Conservation (phyloP, 2,329 filamentous ascomycete species). For the Lachnellula cervina region DNA sequence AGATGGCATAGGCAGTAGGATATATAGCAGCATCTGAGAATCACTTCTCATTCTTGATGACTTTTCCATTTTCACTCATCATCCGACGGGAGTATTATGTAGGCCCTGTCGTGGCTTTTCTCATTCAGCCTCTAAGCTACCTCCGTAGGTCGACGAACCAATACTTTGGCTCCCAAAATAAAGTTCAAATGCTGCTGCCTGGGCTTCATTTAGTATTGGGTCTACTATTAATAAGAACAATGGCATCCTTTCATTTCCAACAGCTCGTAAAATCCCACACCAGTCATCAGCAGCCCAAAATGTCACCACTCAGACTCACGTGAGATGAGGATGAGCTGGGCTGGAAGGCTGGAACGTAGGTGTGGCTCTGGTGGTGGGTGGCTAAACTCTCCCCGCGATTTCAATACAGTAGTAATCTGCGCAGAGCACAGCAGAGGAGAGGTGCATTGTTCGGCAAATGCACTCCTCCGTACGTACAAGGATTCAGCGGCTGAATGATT, state of each 20-base stretch:
- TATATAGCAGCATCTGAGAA: neutral
- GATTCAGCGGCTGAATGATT: too few species aligned
- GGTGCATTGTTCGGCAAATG: too few species aligned
- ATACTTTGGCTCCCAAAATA: neutral
- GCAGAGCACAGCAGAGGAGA: too few species aligned
- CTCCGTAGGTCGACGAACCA: neutral
- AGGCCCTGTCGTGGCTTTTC: neutral
- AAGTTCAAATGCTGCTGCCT: neutral
- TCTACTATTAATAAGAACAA: neutral
- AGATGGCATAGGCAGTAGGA: neutral
- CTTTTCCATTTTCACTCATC: neutral
- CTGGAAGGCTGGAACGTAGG: too few species aligned
- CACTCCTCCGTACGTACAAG: too few species aligned
- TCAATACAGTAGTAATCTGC: too few species aligned
- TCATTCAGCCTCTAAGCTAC: neutral
- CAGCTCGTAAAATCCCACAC: too few species aligned
- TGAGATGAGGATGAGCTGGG: too few species aligned
- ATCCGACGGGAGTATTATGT: neutral
- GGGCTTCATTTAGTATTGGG: neutral
- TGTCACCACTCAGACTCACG: too few species aligned
- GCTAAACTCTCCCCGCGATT: too few species aligned
- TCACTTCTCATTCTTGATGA: neutral
- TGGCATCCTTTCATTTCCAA: neutral
- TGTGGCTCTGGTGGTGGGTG: too few species aligned
- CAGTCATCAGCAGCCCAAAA: too few species aligned